Conservation (phyloP, 129 eudicot species). For the Chrysanthemum seticuspe region DNA sequence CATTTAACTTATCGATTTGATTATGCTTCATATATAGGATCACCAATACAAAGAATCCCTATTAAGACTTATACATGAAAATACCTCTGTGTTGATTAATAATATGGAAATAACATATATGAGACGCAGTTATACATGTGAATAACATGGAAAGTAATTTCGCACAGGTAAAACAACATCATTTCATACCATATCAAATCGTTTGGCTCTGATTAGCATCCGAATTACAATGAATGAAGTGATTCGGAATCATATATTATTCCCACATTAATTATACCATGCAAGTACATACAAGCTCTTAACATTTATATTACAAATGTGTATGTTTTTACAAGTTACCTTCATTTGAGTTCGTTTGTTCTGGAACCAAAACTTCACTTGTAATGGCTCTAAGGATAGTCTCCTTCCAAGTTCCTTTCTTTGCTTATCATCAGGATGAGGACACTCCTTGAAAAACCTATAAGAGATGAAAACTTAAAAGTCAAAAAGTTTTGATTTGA, state of each 20-base stretch:
- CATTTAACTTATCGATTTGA: neutral
- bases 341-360: constrained; percentile 98
- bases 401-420: constrained; percentile 97
- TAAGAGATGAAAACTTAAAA: neutral
- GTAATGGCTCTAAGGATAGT: constrained; percentile 79
- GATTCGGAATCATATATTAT: neutral
- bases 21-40: neutral
- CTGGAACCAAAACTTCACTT: constrained; percentile 97
- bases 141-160: neutral
- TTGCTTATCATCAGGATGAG: constrained; percentile 98
- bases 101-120: neutral
- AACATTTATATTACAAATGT: neutral
- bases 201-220: neutral
- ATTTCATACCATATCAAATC: constrained; percentile 14
- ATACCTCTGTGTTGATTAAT: neutral
- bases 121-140: neutral
- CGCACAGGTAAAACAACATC: constrained; percentile 6
- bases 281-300: neutral
- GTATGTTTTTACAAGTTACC: constrained; percentile 40
- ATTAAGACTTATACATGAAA: neutral
- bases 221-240: neutral
- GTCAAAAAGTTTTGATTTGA: too few relatives aligned
- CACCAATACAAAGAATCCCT: neutral
- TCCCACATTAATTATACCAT: neutral
- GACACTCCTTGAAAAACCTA: constrained; percentile 94